Conservation (phyloP, 768 basidiomycete species). For the Mycena galopus region DNA sequence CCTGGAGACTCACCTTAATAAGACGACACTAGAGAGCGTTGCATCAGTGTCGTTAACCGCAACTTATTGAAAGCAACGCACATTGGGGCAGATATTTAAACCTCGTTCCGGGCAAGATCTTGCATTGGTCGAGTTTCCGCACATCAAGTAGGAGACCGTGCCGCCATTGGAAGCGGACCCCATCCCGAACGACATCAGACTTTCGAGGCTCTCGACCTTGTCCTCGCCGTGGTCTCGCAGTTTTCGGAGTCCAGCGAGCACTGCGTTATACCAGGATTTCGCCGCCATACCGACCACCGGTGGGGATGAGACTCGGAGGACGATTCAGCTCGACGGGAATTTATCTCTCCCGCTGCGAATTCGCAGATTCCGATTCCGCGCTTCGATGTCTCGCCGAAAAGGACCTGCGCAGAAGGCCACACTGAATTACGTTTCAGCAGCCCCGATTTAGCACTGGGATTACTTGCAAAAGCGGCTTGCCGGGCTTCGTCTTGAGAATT, state of each 20-base stretch:
- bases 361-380: background rate
- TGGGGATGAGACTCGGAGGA: background rate
- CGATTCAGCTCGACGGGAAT: slow-evolving; percentile 7
- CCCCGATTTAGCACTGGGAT: slow-evolving; percentile 13
- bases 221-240: slow-evolving; percentile 29
- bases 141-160: slow-evolving; percentile 42
- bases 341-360: slow-evolving; percentile 19
- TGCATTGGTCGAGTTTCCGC: slow-evolving; percentile 39
- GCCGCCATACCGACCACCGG: slow-evolving; percentile 12
- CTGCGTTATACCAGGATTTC: slow-evolving; percentile 32
- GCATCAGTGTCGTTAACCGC: slow-evolving; percentile 16
- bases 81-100: slow-evolving; percentile 40
- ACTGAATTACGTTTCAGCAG: slow-evolving; percentile 2
- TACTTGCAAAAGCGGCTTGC: background rate
- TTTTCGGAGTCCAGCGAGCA: slow-evolving; percentile 33
- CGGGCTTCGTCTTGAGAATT: slow-evolving; percentile 1
- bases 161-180: slow-evolving; percentile 44
- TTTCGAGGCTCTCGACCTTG: slow-evolving; percentile 37
- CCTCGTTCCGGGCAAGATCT: slow-evolving; percentile 35
- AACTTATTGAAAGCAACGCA: slow-evolving; percentile 29
- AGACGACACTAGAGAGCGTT: slow-evolving; percentile 45
- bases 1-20: slow-evolving; percentile 35
- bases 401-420: slow-evolving; percentile 9
- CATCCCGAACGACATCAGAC: slow-evolving; percentile 42
- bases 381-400: slow-evolving; percentile 22